These are phyloP conservation scores for Jacaranda mimosifolia DNA, from an alignment of 257 asterid genomes.

Conservation along the genomic window DNA sequence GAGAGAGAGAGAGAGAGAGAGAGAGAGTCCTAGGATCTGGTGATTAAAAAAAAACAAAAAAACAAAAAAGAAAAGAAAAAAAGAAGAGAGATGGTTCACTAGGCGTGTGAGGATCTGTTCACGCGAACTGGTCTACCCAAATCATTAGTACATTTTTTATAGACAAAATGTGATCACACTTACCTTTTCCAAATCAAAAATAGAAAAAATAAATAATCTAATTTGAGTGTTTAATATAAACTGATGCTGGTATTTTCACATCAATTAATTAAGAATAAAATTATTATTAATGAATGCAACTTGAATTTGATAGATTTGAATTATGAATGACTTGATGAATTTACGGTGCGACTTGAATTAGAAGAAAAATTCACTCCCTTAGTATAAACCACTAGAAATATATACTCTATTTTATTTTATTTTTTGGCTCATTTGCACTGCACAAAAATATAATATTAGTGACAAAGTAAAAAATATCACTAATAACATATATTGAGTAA, in stretches of 20 bases:
- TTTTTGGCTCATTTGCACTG: no score
- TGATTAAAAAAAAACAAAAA: constrained; percentile 31
- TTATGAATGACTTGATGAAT: no score
- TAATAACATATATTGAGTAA: no score
- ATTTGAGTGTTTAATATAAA: background rate
- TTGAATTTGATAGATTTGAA: no score
- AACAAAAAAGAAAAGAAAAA: constrained; percentile 17
- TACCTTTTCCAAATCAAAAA: constrained; percentile 24
- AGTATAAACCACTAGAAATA: no score
- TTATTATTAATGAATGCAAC: no score
- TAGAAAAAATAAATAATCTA: background rate
- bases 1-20: constrained; percentile 18
- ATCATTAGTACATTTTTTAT: constrained; percentile 50
- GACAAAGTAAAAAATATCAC: no score
- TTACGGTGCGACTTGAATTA: no score
- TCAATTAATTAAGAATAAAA: no score
- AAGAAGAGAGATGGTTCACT: constrained; percentile 30
- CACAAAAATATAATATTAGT: no score
- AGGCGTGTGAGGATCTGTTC: constrained; percentile 65
- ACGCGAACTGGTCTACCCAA: constrained; percentile 61
- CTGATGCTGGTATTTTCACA: background rate
- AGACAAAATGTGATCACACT: background rate
- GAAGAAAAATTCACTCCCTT: no score
- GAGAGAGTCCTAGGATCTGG: constrained; percentile 55
- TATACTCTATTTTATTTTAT: no score